These are phyloP conservation scores for Amanita subjunquillea DNA, from an alignment of 768 basidiomycete species.

Conservation along the genomic window DNA sequence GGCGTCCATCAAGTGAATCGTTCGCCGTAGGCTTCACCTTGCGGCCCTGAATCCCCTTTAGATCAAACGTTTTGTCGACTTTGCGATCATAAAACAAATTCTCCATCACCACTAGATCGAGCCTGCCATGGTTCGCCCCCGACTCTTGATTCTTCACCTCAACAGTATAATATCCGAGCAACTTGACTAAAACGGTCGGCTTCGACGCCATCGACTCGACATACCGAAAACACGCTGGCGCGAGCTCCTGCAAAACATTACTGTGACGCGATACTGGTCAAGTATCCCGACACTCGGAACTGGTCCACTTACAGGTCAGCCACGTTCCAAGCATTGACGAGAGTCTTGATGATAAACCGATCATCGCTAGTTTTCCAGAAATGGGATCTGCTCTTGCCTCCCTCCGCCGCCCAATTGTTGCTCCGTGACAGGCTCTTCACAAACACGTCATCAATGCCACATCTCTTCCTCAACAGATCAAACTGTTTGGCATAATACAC, in stretches of 20 bases:
- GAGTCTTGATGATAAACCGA: slow-evolving; percentile 74
- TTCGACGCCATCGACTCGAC: slow-evolving; percentile 60
- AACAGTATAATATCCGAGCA: slow-evolving; percentile 75
- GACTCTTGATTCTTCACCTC: slow-evolving; percentile 67
- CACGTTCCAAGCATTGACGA: slow-evolving; percentile 83
- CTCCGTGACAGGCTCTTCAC: slow-evolving; percentile 50
- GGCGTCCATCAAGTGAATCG: slow-evolving; percentile 20
- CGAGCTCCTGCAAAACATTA: slow-evolving; percentile 69
- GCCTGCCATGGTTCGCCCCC: slow-evolving; percentile 51
- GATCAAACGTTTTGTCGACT: slow-evolving; percentile 62
- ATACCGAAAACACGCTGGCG: slow-evolving; percentile 72
- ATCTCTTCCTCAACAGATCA: slow-evolving; percentile 51
- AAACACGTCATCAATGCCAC: slow-evolving; percentile 54
- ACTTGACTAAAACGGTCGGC: slow-evolving; percentile 65
- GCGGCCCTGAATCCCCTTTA: slow-evolving; percentile 76
- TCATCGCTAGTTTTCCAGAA: slow-evolving; percentile 80
- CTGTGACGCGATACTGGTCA: slow-evolving; percentile 22
- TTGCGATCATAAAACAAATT: slow-evolving; percentile 69
- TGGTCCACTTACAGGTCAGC: slow-evolving; percentile 56
- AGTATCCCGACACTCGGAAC: not conserved
- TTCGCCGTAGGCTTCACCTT: slow-evolving; percentile 45
- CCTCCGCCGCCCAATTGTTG: slow-evolving; percentile 62
- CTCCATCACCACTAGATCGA: slow-evolving; percentile 79
- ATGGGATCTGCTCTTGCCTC: slow-evolving; percentile 72
- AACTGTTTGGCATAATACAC: slow-evolving; percentile 81